Base-by-base conservation (phyloP, 495 filamentous ascomycete species). In the Neurospora cerealis region DNA sequence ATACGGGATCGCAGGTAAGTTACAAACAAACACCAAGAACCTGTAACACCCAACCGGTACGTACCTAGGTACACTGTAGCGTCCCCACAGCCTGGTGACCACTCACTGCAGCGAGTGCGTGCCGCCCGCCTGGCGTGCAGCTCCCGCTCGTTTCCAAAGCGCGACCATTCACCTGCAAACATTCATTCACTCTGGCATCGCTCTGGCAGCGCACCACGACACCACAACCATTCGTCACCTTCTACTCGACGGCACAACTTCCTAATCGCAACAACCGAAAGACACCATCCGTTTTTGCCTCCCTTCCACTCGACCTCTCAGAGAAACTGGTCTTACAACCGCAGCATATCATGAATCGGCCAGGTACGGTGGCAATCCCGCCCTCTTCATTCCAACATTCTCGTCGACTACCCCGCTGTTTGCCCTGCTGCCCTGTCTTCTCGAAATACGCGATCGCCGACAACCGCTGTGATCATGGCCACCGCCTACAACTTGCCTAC, bases 331-430 rank as follows among this genome's bases (percentile, higher is more conserved):
- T 42, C 40, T n/a, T 28, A 17, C 73, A 76, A 66, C 28, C 54
- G 32, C 54, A 66, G 28, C 34, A 66, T 34, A 84, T 81, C 79
- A 88, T 88, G 87, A 88, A 88, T 82, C 83, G 87, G 80, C 83
- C 85, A 88, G 87, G 87, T 88, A 88, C 71, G 80, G 73, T 75
- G 74, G 74, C 77, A 46, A 48, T 40, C 54, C 72, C 71, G 78
- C 76, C 77, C 79, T 76, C 72, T 76, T 78, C 73, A 38, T 70
- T 77, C 73, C 75, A 46, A 74, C 71, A 70, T 60, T 62, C 69
- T 74, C 76, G 75, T 79, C 77, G 75, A 46, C 70, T 80, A 78
- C 80, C 79, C 80, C 80, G 77, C 77, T 78, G 70, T 71, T 39
- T 80, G 76, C 77, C 79, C 79, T 77, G 71, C 74, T 73, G 48